These are phyloP conservation scores for Cladosporium sp. DNA, from an alignment of 2,329 filamentous ascomycete genomes.

Conservation along the genomic window DNA sequence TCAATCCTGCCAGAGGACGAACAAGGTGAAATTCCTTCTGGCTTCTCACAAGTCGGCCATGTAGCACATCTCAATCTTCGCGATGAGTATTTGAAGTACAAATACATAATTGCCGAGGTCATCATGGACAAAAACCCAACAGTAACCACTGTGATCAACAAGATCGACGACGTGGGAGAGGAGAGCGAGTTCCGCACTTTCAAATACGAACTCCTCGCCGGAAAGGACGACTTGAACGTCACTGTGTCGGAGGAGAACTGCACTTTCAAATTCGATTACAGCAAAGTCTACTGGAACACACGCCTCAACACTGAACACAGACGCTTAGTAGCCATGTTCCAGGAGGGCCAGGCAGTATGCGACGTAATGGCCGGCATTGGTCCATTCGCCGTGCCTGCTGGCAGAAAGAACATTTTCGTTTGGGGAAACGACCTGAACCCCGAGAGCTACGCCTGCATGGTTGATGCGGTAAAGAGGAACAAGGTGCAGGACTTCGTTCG, in stretches of 20 bases:
- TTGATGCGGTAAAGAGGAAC: slow-evolving; percentile 68
- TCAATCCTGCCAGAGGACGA: slow-evolving; percentile 76
- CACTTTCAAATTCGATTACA: slow-evolving; percentile 87
- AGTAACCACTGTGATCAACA: slow-evolving; percentile 91
- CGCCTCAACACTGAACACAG: slow-evolving; percentile 86
- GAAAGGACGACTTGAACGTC: slow-evolving; percentile 77
- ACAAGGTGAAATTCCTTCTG: slow-evolving; percentile 74
- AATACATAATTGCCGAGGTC: slow-evolving; percentile 77
- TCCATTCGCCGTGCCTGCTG: slow-evolving; percentile 88
- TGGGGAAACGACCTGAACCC: slow-evolving; percentile 98
- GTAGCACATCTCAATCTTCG: slow-evolving; percentile 91
- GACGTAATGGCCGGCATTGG: slow-evolving; percentile 98
- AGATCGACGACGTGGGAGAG: slow-evolving; percentile 80
- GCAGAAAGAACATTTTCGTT: slow-evolving; percentile 84
- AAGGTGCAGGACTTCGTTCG: slow-evolving; percentile 72
- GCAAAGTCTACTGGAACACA: slow-evolving; percentile 97
- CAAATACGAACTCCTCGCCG: slow-evolving; percentile 82
- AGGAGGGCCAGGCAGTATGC: slow-evolving; percentile 81
- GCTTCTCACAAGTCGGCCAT: slow-evolving; percentile 86
- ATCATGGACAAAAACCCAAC: slow-evolving; percentile 82
- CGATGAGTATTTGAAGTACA: slow-evolving; percentile 78
- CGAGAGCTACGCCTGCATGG: slow-evolving; percentile 71
- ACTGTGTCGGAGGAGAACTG: slow-evolving; percentile 77
- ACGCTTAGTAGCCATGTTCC: slow-evolving; percentile 70
- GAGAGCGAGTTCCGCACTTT: slow-evolving; percentile 89